A percentile compares a stretch with the other conserved stretches of the same genome.
Evolutionary conservation across 2,329 filamentous ascomycete genomes (phyloP).

Genomic region (Lomentospora prolificans): DNA sequence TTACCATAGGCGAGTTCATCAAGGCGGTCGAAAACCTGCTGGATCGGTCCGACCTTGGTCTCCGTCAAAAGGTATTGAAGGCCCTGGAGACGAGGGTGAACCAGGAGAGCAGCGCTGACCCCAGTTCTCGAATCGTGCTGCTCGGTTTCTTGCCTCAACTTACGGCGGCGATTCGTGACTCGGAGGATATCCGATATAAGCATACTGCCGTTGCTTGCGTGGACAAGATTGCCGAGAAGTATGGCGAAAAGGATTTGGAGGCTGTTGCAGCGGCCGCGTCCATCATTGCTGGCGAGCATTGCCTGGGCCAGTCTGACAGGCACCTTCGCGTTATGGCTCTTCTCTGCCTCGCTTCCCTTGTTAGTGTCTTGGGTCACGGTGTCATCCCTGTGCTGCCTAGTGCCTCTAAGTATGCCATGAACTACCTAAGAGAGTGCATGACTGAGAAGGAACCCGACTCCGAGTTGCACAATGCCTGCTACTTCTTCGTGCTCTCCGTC

Average conservation of each 20-base stretch:
- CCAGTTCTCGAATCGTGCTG: conserved; percentile 57
- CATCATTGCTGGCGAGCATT: conserved; percentile 65
- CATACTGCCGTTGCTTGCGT: conserved; percentile 82
- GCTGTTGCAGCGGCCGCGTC: conserved; percentile 66
- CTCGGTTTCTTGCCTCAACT: conserved; percentile 72
- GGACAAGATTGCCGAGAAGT: conserved; percentile 88
- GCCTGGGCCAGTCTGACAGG: conserved; percentile 63
- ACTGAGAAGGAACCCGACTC: conserved; percentile 38
- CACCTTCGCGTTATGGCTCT: conserved; percentile 75
- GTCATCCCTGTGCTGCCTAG: conserved; percentile 75
- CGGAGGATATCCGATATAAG: conserved; percentile 64
- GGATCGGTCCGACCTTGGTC: conserved; percentile 60
- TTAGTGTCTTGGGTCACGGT: conserved; percentile 78
- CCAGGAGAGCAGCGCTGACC: conserved; percentile 59
- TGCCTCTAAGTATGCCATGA: conserved; percentile 61
- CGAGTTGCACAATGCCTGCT: conserved; percentile 72
- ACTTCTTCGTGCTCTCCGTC: conserved; percentile 67
- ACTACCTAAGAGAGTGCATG: conserved; percentile 59
- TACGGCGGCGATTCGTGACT: conserved; percentile 64
- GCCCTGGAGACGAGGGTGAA: conserved; percentile 75
- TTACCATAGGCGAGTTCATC: conserved; percentile 82
- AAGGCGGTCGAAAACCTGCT: conserved; percentile 78
- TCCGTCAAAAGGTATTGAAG: conserved; percentile 69
- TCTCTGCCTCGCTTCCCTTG: conserved; percentile 77
- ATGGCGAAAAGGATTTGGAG: conserved; percentile 81